These are phyloP conservation scores for Amaranthus hypochondriacus DNA, from an alignment of 148 eudicot species.

Conservation along the genomic window DNA sequence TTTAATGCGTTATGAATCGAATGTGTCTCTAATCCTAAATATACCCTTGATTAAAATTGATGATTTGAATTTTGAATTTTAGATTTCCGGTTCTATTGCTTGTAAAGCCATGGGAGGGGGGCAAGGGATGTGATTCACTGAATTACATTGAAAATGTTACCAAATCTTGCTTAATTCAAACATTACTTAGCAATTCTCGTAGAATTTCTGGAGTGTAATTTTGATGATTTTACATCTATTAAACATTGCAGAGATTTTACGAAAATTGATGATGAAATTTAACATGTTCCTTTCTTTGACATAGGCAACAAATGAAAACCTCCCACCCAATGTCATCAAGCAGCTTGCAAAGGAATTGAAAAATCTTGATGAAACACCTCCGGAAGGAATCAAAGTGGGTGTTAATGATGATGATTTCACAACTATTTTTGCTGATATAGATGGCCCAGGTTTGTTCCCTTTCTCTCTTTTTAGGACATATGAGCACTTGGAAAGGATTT, in stretches of 20 bases:
- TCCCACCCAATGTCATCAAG: conserved; percentile 91
- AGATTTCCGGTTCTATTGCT: no score
- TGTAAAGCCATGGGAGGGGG: no score
- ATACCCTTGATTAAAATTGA: no score
- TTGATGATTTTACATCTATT: background rate
- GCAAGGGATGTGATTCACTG: no score
- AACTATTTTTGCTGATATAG: conserved; percentile 84
- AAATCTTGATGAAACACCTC: conserved; percentile 96
- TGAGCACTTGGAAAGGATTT: background rate
- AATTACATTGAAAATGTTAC: no score
- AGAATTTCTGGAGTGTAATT: background rate
- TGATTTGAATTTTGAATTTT: no score
- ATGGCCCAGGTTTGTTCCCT: conserved; percentile 71
- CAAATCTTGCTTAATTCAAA: background rate
- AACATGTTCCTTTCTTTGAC: background rate
- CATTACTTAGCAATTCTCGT: background rate
- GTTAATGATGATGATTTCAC: conserved; percentile 93
- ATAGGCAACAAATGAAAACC: conserved; percentile 98
- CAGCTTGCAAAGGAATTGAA: conserved; percentile 94
- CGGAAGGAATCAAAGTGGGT: conserved; percentile 96
- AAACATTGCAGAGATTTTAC: no score
- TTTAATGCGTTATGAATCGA: background rate
- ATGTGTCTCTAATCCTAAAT: no score
- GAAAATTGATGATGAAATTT: no score
- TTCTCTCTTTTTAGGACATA: background rate